phyloP scores from a whole-genome alignment of 768 basidiomycete species.

The Mycena olivaceomarginata region DNA sequence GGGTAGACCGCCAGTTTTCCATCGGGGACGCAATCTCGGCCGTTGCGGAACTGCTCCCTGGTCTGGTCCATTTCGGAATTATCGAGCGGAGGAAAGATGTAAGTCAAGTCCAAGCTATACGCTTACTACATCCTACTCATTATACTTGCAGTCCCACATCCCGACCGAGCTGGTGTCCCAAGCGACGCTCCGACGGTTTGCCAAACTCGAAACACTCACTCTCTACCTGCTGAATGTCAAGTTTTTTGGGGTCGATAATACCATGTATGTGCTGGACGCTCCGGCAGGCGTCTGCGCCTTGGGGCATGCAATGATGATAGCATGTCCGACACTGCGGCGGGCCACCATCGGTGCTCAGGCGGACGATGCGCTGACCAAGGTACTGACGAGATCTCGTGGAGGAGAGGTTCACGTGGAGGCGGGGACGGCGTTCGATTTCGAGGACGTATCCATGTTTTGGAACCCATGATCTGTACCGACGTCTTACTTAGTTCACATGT shows the following conservation, averaged over 20 bases:
- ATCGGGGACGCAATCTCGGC: not conserved
- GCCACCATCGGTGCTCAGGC: not conserved
- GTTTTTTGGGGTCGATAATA: not conserved
- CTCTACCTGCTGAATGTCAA: not conserved
- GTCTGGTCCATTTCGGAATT: conserved; percentile 17
- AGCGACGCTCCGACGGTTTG: not conserved
- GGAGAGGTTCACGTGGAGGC: not conserved
- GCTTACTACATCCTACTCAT: too few species aligned
- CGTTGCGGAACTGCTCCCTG: not conserved
- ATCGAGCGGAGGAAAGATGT: not conserved
- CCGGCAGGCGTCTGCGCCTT: not conserved
- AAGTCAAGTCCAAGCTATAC: not conserved
- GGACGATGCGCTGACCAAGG: not conserved
- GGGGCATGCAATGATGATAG: conserved; percentile 15
- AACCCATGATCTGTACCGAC: not conserved
- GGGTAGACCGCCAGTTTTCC: not conserved
- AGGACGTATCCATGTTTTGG: conserved; percentile 3
- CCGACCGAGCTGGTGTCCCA: not conserved
- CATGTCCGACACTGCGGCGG: conserved; percentile 9
- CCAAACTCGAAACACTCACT: not conserved
- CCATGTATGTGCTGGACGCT: not conserved
- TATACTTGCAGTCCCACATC: not conserved
- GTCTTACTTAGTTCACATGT: too few species aligned
- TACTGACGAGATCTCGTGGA: not conserved
- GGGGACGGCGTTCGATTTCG: not conserved